Evolutionary conservation across 148 eudicot genomes (phyloP).

Genomic region (Tetragonia tetragonoides): DNA sequence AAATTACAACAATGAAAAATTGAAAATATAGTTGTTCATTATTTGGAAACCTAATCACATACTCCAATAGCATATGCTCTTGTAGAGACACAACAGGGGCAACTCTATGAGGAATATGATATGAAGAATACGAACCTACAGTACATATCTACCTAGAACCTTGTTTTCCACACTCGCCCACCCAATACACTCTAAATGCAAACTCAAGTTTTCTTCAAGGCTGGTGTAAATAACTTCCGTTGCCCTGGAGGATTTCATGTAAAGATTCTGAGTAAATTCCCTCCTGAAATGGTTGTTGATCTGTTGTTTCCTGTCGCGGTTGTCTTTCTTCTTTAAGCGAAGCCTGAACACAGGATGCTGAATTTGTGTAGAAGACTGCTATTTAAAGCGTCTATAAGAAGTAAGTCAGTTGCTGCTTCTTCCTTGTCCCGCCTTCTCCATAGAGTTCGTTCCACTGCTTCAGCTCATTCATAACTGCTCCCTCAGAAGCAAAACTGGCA

Average conservation of each 20-base stretch:
- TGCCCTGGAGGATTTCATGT: neutral
- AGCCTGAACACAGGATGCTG: conserved; percentile 1
- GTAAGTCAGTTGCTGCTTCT: conserved; percentile 81
- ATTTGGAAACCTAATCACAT: conserved; percentile 21
- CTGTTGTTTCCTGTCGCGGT: neutral
- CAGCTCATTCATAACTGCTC: conserved; percentile 77
- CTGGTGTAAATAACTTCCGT: conserved; percentile 7
- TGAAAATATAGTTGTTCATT: conserved; percentile 13
- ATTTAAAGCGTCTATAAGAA: conserved; percentile 48
- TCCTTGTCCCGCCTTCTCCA: conserved; percentile 95
- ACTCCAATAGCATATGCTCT: conserved; percentile 18
- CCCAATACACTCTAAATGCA: conserved; percentile 14
- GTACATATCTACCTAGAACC: conserved; percentile 10
- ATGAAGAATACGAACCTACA: conserved; percentile 21
- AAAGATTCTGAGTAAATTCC: neutral
- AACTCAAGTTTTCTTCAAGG: conserved; percentile 17
- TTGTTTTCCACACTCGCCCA: conserved; percentile 22
- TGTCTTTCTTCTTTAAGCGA: conserved; percentile 1
- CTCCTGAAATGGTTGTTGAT: neutral
- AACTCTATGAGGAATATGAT: conserved; percentile 5
- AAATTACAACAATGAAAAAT: conserved; percentile 21
- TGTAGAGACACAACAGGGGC: conserved; percentile 12
- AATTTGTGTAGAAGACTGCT: conserved; percentile 5
- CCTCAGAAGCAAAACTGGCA: conserved; percentile 83
- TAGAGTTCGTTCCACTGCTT: conserved; percentile 90